Percentiles rank a stretch among this genome's conserved stretches.
Conservation (phyloP, 164 flowering plant species). For the Santalum album region DNA sequence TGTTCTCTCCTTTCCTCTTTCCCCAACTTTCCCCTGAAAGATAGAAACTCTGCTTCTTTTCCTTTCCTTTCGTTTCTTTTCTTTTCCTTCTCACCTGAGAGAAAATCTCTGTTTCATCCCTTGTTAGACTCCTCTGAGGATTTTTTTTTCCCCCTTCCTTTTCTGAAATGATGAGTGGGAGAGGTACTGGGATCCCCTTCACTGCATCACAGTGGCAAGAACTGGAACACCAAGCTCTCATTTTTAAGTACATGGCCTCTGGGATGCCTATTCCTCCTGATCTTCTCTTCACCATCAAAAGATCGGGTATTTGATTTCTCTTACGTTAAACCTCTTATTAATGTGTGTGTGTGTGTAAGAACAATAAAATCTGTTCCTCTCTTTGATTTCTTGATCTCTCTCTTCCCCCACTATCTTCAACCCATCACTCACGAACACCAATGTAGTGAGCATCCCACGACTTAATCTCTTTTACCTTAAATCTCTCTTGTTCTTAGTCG, state of each 20-base stretch:
- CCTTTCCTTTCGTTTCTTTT: no score
- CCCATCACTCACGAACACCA: constrained; percentile 37
- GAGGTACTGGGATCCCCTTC: constrained; percentile 52
- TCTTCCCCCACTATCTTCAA: constrained; percentile 34
- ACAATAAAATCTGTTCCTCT: no score
- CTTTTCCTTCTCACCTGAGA: no score
- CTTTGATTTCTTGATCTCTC: no score
- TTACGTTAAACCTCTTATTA: no score
- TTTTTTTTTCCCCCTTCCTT: no score
- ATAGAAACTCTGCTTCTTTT: no score
- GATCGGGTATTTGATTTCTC: constrained; percentile 30
- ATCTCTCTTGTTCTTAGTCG: neutral
- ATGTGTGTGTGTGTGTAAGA: no score
- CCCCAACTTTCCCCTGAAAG: neutral
- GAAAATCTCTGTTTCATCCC: no score
- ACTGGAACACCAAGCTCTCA: constrained; percentile 76
- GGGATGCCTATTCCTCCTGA: constrained; percentile 74
- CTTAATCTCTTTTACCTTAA: neutral
- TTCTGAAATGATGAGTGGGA: constrained; percentile 25
- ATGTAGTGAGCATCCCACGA: no score
- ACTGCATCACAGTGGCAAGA: constrained; percentile 75
- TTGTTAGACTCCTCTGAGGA: no score
- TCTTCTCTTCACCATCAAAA: constrained; percentile 54
- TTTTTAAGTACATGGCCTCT: constrained; percentile 64
- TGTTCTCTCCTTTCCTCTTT: neutral